Conservation (phyloP, 2,329 filamentous ascomycete species). For the Fusarium anguioides region DNA sequence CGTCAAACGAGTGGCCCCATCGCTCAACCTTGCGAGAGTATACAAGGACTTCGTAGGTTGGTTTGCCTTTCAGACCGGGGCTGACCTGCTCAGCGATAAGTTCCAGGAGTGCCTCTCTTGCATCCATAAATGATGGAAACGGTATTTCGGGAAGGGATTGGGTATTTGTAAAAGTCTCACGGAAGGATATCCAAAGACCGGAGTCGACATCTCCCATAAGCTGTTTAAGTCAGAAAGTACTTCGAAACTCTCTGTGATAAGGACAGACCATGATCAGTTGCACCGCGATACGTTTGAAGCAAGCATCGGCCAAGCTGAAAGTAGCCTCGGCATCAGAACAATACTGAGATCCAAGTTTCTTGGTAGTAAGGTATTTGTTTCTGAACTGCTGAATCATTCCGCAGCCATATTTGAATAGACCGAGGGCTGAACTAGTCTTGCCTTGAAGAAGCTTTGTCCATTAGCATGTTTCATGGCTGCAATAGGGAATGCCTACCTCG, state of each 20-base stretch:
- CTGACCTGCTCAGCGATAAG: constrained; percentile 20
- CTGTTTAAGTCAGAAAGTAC: background rate
- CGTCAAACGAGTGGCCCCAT: constrained; percentile 13
- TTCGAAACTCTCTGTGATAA: fast-evolving
- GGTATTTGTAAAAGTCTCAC: background rate
- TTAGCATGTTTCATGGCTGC: background rate
- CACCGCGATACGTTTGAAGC: constrained; percentile 18
- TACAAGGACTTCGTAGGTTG: background rate
- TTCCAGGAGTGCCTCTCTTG: constrained; percentile 18
- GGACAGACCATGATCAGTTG: constrained; percentile 20
- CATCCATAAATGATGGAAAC: constrained; percentile 3
- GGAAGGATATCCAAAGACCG: background rate
- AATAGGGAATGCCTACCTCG: background rate
- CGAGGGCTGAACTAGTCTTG: constrained; percentile 20
- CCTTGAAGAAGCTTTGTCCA: constrained; percentile 15
- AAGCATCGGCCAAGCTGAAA: background rate
- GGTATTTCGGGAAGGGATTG: background rate
- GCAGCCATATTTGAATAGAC: constrained; percentile 29
- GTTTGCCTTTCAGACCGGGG: constrained; percentile 19
- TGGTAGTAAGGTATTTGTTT: fast-evolving
- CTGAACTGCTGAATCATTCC: constrained; percentile 23
- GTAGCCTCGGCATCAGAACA: background rate
- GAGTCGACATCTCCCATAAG: constrained; percentile 18
- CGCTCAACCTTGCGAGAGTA: constrained; percentile 8
- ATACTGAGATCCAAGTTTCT: fast-evolving